phyloP scores from a whole-genome alignment of 1,139 yeast species.

The Taphrina communis region DNA sequence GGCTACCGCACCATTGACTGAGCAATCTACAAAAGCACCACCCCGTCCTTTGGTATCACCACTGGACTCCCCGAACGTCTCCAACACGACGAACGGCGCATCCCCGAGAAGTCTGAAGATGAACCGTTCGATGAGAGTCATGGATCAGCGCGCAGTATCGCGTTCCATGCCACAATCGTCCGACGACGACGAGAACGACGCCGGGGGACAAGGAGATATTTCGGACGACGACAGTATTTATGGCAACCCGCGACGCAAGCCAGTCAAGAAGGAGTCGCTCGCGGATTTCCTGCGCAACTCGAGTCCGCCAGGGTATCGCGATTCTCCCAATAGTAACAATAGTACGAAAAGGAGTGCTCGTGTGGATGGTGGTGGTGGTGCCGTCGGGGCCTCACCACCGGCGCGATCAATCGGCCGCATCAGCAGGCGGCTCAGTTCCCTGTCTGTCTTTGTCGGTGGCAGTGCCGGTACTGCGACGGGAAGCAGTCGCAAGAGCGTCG shows the following conservation, averaged over 20 bases:
- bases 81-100: background rate
- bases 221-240: constrained; percentile 34
- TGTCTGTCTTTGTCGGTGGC: constrained; percentile 5
- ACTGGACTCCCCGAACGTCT: too few species aligned
- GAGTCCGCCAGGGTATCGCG: constrained; percentile 24
- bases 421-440: constrained; percentile 19
- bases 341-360: background rate
- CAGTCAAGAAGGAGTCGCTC: constrained; percentile 26
- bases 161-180: background rate
- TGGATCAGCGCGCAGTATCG: constrained; percentile 12
- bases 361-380: background rate
- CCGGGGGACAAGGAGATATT: constrained; percentile 2
- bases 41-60: background rate
- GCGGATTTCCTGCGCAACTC: constrained; percentile 32
- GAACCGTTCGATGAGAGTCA: background rate
- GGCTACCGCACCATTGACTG: background rate
- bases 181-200: constrained; percentile 6
- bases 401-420: constrained; percentile 8
- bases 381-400: background rate
- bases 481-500: background rate
- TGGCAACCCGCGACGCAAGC: constrained; percentile 30
- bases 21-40: background rate
- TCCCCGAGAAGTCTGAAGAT: background rate
- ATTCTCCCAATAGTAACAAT: too few species aligned
- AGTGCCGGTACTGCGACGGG: background rate